These are phyloP conservation scores for Paracoccidioides lutzii DNA, from an alignment of 2,329 filamentous ascomycete species.

Conservation along the genomic window DNA sequence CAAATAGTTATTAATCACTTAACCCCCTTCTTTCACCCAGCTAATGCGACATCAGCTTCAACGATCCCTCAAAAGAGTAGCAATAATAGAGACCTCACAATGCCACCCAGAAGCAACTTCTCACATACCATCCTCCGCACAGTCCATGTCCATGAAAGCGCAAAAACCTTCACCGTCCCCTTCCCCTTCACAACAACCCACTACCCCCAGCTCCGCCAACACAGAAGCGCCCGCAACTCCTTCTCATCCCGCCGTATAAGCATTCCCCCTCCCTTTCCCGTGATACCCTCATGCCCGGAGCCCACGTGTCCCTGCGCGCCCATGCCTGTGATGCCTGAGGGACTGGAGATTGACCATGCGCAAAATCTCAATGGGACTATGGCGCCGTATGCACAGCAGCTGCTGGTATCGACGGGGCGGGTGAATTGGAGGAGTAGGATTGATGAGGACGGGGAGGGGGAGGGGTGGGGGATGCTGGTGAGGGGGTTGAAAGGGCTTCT, in stretches of 20 bases:
- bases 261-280: conserved; percentile 33
- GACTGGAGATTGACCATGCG: conserved; percentile 61
- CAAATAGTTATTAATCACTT: no score
- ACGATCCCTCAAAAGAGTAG: neutral
- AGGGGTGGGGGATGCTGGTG: conserved; percentile 37
- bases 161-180: no score
- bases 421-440: conserved; percentile 73
- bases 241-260: conserved; percentile 16
- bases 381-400: conserved; percentile 64
- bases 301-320: conserved; percentile 65
- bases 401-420: conserved; percentile 70
- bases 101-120: neutral
- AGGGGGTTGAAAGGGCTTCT: conserved; percentile 57
- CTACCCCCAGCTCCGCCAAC: conserved; percentile 9
- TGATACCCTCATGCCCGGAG: conserved; percentile 51
- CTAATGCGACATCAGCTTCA: no score
- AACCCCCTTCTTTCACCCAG: no score
- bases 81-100: neutral
- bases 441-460: conserved; percentile 56
- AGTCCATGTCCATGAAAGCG: neutral
- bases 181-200: conserved; percentile 8
- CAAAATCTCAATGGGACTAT: conserved; percentile 63
- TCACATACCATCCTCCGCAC: neutral
- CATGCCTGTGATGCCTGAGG: conserved; percentile 54
- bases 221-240: neutral